phyloP scores from a whole-genome alignment of 768 basidiomycete species.

The Termitomyces sp. region DNA sequence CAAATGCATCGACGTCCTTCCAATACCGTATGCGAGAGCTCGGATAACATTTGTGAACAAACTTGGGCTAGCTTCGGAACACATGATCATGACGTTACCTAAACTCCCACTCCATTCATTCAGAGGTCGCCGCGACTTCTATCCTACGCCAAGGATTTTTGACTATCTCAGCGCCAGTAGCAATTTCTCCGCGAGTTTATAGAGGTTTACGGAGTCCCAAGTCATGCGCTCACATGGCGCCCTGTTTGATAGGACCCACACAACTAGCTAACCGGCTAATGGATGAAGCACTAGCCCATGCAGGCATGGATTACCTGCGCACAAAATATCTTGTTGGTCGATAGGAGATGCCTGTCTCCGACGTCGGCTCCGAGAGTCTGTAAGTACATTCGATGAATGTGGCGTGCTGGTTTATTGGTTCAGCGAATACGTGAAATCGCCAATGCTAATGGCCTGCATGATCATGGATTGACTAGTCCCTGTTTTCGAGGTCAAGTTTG shows the following conservation, averaged over 20 bases:
- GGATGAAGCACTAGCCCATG: neutral
- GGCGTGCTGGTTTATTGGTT: neutral
- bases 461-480: neutral
- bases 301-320: neutral
- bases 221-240: neutral
- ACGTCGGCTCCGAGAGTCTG: neutral
- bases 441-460: neutral
- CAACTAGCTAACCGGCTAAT: neutral
- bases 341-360: neutral
- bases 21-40: neutral
- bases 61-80: neutral
- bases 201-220: neutral
- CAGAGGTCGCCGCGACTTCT: slow-evolving; percentile 4
- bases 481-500: neutral
- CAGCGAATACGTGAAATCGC: too few species aligned
- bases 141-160: neutral
- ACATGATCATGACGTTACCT: neutral
- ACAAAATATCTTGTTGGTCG: neutral
- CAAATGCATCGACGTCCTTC: slow-evolving; percentile 1
- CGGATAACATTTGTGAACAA: neutral
- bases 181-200: neutral
- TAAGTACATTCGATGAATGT: neutral
- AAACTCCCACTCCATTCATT: neutral
- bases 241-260: neutral
- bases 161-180: neutral